These are phyloP conservation scores for Fusarium setosum DNA, from an alignment of 2,329 filamentous ascomycete genomes.

Conservation along the genomic window DNA sequence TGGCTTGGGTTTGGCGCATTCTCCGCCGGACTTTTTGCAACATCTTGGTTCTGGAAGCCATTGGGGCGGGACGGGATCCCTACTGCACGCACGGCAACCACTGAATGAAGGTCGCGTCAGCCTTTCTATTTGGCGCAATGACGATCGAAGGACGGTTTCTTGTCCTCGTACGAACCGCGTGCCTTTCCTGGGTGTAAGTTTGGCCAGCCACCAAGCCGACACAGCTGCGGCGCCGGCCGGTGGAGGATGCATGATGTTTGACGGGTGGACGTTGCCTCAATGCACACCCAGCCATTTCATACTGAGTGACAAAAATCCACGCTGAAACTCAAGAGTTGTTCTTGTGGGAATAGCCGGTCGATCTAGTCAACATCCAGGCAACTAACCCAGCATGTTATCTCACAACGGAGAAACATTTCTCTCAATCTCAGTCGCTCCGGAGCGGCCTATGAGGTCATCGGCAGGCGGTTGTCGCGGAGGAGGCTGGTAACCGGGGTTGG, in stretches of 20 bases:
- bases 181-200: neutral
- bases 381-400: constrained; percentile 10
- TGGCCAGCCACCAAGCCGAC: constrained; percentile 1
- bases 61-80: constrained; percentile 20
- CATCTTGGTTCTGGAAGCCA: constrained; percentile 27
- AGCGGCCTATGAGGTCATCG: constrained; percentile 40
- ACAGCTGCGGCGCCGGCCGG: constrained; percentile 5
- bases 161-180: neutral
- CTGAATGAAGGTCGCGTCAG: neutral
- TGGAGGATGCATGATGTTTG: neutral
- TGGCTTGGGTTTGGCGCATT: constrained; percentile 26
- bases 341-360: neutral
- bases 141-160: neutral
- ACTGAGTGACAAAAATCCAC: neutral
- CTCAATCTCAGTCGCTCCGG: neutral
- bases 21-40: constrained; percentile 6
- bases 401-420: neutral
- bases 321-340: neutral
- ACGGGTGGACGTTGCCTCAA: neutral
- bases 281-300: neutral
- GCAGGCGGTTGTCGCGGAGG: constrained; percentile 35
- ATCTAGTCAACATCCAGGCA: neutral
- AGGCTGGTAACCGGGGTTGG: constrained; percentile 13
- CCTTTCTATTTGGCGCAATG: too few relatives aligned
- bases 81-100: neutral